Evolutionary conservation across 768 basidiomycete genomes (phyloP).

Genomic region (Auricularia sp.): DNA sequence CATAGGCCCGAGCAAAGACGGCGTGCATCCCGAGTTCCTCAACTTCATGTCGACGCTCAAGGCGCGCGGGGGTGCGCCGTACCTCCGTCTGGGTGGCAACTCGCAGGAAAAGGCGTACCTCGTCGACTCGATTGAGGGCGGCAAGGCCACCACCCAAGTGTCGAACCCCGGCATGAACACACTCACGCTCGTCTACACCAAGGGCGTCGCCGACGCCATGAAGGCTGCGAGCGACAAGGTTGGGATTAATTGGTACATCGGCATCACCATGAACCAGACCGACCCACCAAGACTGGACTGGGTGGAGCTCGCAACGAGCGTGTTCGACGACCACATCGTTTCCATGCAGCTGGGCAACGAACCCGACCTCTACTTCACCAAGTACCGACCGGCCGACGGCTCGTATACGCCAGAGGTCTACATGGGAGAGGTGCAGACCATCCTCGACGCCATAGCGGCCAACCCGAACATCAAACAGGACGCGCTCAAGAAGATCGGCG

Average conservation of each 20-base stretch:
- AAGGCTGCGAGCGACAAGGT: background rate
- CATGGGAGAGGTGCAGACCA: constrained; percentile 37
- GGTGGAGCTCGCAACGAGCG: constrained; percentile 15
- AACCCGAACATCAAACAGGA: constrained; percentile 28
- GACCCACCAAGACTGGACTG: constrained; percentile 14
- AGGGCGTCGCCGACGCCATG: background rate
- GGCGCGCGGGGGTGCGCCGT: constrained; percentile 49
- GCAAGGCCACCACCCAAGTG: background rate
- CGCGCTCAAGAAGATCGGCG: constrained; percentile 39
- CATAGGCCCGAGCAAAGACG: background rate
- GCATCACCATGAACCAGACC: background rate
- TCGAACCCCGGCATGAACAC: background rate
- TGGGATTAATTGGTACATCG: background rate
- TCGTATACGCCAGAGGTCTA: constrained; percentile 31
- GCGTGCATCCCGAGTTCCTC: constrained; percentile 33
- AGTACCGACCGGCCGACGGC: constrained; percentile 12
- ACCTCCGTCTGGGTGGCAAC: constrained; percentile 68
- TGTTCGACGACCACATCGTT: constrained; percentile 16
- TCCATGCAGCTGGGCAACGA: constrained; percentile 27
- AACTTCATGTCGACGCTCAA: constrained; percentile 66
- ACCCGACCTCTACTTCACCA: constrained; percentile 23
- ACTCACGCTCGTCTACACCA: background rate
- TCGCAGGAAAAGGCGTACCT: constrained; percentile 52
- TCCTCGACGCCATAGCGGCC: constrained; percentile 34
- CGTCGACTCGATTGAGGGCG: background rate